Base-by-base conservation (phyloP, 768 basidiomycete genomes). In the Coprinopsis cinerea region DNA sequence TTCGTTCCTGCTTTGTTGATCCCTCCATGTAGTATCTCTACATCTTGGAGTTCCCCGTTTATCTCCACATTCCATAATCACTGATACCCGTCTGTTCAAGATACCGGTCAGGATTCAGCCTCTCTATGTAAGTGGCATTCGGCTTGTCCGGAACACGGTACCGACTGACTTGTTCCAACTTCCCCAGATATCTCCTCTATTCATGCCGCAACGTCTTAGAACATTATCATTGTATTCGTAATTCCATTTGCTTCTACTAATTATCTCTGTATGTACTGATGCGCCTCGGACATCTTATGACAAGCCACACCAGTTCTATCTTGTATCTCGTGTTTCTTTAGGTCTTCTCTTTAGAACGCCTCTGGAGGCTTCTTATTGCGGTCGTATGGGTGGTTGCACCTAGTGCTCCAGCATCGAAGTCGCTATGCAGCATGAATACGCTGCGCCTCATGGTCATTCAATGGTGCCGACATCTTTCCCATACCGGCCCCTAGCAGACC, bases 1-100 rank as follows among this genome's bases (percentile, higher is more conserved):
- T 48, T 47, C 41, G 45, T 39, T n/a, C n/a, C 18, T 48, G 37
- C 44, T 22, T 35, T 36, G 28, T 35, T 51, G 45, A 45, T 50
- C 37, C 17, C 42, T 13, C 40, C 42, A 34, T 37, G 32, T 50
- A 47, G 46, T 35, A 13, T 30, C 13, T 34, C 34, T 20, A 44
- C 15, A 20, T 25, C 32, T 44, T 35, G 44, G 56, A 44, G 28
- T 14, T 28, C 37, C 27, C 28, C 32, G 28, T 10, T 35, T 32
- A 50, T 36, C 28, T 28, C 34, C 27, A 30, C 46, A 40, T 49
- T 40, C 34, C 36, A 26, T 36, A 17, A 28, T 41, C 28, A 49
- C 37, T 32, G 44, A 45, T 45, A 45, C 44, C 44, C 44, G 6
- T 45, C 28, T 45, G n/a, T 18, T 20, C 44, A 45, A 45, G 44